These are phyloP conservation scores for Combretum micranthum DNA, from an alignment of 345 rosid genomes.

Conservation along the genomic window DNA sequence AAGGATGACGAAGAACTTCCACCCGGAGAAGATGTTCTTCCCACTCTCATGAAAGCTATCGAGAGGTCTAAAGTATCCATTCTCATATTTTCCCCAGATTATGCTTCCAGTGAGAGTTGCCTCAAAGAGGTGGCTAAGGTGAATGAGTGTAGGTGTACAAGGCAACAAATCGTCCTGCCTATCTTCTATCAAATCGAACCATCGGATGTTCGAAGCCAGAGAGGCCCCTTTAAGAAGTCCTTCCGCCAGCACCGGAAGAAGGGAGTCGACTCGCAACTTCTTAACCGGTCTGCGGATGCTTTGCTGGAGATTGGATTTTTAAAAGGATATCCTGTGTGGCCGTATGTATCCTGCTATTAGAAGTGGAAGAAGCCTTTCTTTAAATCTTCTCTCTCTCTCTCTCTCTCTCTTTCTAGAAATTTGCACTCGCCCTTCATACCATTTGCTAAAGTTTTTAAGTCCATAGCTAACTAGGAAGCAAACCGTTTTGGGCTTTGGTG, in stretches of 20 bases:
- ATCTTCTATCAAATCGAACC: not conserved
- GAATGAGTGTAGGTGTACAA: accelerated
- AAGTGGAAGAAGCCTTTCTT: too few relatives aligned
- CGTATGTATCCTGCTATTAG: too few relatives aligned
- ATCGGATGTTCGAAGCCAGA: not conserved
- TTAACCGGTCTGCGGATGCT: too few relatives aligned
- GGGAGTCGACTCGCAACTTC: too few relatives aligned
- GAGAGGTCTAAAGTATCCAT: not conserved
- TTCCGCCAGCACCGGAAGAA: not conserved
- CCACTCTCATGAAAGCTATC: not conserved
- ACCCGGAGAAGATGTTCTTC: not conserved
- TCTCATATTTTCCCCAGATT: not conserved
- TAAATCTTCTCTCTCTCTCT: too few relatives aligned
- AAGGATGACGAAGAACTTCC: not conserved
- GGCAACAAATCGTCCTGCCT: not conserved
- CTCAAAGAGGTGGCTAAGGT: not conserved
- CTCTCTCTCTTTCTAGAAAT: too few relatives aligned
- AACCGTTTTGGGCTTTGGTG: too few relatives aligned
- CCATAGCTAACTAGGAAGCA: too few relatives aligned
- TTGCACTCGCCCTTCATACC: too few relatives aligned
- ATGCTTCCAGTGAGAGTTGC: not conserved
- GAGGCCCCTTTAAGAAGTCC: not conserved
- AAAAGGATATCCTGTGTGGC: not conserved
- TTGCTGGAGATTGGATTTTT: not conserved
- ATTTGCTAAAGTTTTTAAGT: too few relatives aligned